phyloP scores from a whole-genome alignment of 805 yeast species.

The Lipomyces orientalis region DNA sequence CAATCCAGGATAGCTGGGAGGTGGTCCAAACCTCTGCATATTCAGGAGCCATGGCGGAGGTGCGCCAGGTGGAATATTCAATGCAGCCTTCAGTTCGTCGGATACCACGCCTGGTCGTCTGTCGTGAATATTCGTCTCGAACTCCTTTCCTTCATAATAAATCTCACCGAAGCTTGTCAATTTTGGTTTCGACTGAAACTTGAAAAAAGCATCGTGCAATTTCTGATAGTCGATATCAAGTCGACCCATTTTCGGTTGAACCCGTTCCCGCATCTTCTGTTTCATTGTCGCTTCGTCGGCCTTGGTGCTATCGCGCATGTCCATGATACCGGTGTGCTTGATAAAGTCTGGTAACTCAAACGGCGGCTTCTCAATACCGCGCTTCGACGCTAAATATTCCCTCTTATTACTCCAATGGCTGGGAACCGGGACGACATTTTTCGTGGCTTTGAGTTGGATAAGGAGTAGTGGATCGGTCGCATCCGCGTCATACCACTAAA shows the following conservation, averaged over 20 bases:
- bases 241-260: slow-evolving; percentile 86
- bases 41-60: slow-evolving; percentile 82
- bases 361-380: slow-evolving; percentile 70
- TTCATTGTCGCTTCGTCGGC: slow-evolving; percentile 56
- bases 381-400: slow-evolving; percentile 70
- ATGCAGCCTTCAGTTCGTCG: slow-evolving; percentile 64
- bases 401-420: slow-evolving; percentile 80
- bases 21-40: slow-evolving; percentile 75
- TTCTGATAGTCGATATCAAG: slow-evolving; percentile 85
- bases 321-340: slow-evolving; percentile 80
- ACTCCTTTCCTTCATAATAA: slow-evolving; percentile 77
- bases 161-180: slow-evolving; percentile 76
- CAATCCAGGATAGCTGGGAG: slow-evolving; percentile 78
- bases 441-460: slow-evolving; percentile 65
- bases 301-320: slow-evolving; percentile 71
- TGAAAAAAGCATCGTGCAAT: slow-evolving; percentile 85
- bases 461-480: slow-evolving; percentile 76
- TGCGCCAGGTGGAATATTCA: slow-evolving; percentile 64
- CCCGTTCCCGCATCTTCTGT: slow-evolving; percentile 78
- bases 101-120: slow-evolving; percentile 74
- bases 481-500: slow-evolving; percentile 77
- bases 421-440: slow-evolving; percentile 79
- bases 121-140: slow-evolving; percentile 50
- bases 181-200: slow-evolving; percentile 74
- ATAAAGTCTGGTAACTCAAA: slow-evolving; percentile 81